Percentiles rank a stretch among this genome's conserved stretches.
Evolutionary conservation across 495 filamentous ascomycete species (phyloP).

Genomic region (Podospora australis): DNA sequence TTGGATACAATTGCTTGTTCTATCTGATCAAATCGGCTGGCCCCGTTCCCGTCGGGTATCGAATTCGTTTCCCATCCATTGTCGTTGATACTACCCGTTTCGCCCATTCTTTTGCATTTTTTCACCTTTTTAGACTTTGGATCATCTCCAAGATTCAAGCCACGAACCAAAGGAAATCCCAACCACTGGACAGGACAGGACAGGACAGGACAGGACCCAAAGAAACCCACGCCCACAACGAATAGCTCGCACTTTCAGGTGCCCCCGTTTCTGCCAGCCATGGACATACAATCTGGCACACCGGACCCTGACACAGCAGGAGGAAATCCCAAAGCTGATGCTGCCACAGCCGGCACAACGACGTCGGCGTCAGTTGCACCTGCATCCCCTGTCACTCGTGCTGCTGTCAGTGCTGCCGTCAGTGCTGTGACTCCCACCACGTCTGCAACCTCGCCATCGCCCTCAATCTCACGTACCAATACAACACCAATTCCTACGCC

Average conservation of each 20-base stretch:
- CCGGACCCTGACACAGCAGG: not conserved
- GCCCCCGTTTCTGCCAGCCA: not conserved
- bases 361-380: constrained; percentile 1
- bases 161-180: not conserved
- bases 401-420: constrained; percentile 1
- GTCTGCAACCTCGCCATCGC: not conserved
- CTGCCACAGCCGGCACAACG: constrained; percentile 2
- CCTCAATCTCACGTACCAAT: constrained; percentile 1
- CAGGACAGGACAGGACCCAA: too few relatives aligned
- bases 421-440: not conserved
- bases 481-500: not conserved
- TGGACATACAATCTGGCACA: not conserved
- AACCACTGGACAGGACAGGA: too few relatives aligned
- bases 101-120: too few relatives aligned
- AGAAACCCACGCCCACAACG: not conserved
- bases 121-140: not conserved
- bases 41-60: too few relatives aligned
- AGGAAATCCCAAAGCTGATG: not conserved
- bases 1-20: too few relatives aligned
- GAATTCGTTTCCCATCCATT: too few relatives aligned
- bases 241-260: not conserved
- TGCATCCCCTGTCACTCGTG: not conserved
- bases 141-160: not conserved
- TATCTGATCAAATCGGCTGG: too few relatives aligned
- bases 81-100: too few relatives aligned